Percentiles rank a stretch among this genome's conserved stretches.
Evolutionary conservation across 2,329 filamentous ascomycete species (phyloP).

Genomic region (Pestalotiopsis fici): DNA sequence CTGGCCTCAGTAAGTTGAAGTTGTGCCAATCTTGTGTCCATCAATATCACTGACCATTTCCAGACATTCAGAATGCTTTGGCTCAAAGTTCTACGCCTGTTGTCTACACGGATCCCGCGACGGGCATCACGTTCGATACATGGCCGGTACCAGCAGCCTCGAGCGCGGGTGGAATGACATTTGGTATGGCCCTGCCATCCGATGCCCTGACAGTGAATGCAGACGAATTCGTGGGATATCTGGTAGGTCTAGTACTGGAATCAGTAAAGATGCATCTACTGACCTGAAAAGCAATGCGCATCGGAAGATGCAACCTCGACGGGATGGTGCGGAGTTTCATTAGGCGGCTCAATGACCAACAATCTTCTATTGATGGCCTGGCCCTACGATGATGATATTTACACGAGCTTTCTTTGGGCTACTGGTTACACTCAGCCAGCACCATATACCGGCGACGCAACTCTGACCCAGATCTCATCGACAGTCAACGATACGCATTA

Average conservation of each 20-base stretch:
- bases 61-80: constrained; percentile 10
- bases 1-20: constrained; percentile 2
- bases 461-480: constrained; percentile 60
- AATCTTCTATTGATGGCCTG: constrained; percentile 60
- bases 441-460: constrained; percentile 62
- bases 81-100: constrained; percentile 9
- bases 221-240: constrained; percentile 60
- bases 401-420: constrained; percentile 59
- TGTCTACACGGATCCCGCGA: constrained; percentile 28
- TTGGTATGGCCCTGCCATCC: constrained; percentile 55
- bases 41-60: not conserved
- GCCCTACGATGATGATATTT: constrained; percentile 51
- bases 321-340: constrained; percentile 60
- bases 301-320: constrained; percentile 43
- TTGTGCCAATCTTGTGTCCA: not conserved
- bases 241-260: constrained; percentile 39
- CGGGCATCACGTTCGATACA: constrained; percentile 55
- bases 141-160: constrained; percentile 40
- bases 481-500: constrained; percentile 59
- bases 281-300: constrained; percentile 41
- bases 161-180: constrained; percentile 47
- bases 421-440: constrained; percentile 60
- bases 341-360: constrained; percentile 59
- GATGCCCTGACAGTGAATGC: constrained; percentile 47
- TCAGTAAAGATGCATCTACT: constrained; percentile 10